Evolutionary conservation across 2,329 filamentous ascomycete species (phyloP).

Genomic region (Fonsecaea monophora): DNA sequence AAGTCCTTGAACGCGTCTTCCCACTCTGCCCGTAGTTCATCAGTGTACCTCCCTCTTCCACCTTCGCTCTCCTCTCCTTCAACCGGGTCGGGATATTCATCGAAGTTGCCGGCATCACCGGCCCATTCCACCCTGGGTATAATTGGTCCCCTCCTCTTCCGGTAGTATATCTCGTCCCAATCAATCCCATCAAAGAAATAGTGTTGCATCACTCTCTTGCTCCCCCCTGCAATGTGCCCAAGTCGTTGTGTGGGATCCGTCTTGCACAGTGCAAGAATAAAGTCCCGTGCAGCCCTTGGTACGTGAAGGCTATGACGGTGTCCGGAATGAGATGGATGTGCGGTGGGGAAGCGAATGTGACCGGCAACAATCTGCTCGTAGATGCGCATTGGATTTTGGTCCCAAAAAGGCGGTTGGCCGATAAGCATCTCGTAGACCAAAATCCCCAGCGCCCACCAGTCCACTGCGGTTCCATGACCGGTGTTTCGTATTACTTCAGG

Average conservation of each 20-base stretch:
- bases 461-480: conserved; percentile 69
- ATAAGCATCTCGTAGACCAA: conserved; percentile 72
- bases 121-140: conserved; percentile 65
- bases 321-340: conserved; percentile 56
- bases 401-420: conserved; percentile 72
- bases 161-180: conserved; percentile 69
- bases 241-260: conserved; percentile 68
- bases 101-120: conserved; percentile 69
- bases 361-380: conserved; percentile 73
- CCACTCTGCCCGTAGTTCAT: conserved; percentile 66
- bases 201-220: conserved; percentile 65
- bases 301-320: conserved; percentile 39
- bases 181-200: conserved; percentile 67
- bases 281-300: conserved; percentile 60
- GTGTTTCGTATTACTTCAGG: conserved; percentile 71
- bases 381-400: conserved; percentile 72
- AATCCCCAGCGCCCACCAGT: conserved; percentile 74
- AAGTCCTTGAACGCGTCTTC: conserved; percentile 68
- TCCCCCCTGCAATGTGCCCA: conserved; percentile 68
- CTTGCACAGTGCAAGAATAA: conserved; percentile 68
- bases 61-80: conserved; percentile 58
- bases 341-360: conserved; percentile 65
- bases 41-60: conserved; percentile 57
- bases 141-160: conserved; percentile 66
- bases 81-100: conserved; percentile 66